Conservation (phyloP, 768 basidiomycete genomes). For the Lactarius psammicola region DNA sequence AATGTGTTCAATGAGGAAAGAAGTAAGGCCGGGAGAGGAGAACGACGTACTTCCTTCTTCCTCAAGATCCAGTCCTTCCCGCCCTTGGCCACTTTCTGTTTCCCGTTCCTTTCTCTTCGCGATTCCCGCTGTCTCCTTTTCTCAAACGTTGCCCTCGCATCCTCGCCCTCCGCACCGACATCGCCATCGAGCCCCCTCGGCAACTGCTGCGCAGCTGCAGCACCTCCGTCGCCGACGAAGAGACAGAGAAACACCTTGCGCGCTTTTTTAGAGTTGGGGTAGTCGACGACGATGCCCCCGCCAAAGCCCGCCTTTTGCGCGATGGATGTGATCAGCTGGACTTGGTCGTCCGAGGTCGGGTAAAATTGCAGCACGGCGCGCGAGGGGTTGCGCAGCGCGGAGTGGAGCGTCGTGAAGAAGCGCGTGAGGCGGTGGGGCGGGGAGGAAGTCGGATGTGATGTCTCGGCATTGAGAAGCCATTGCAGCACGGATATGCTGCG, state of each 20-base stretch:
- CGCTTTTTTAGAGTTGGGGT: slow-evolving; percentile 95
- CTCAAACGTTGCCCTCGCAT: slow-evolving; percentile 68
- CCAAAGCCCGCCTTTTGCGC: slow-evolving; percentile 96
- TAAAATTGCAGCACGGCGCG: slow-evolving; percentile 93
- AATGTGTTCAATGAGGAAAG: slow-evolving; percentile 18
- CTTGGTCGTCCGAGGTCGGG: slow-evolving; percentile 95
- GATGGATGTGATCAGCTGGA: slow-evolving; percentile 88
- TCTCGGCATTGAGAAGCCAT: slow-evolving; percentile 97
- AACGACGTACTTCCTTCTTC: slow-evolving; percentile 83
- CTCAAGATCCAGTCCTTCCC: slow-evolving; percentile 86
- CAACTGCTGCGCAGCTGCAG: slow-evolving; percentile 46
- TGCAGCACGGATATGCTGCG: slow-evolving; percentile 98
- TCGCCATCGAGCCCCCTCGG: slow-evolving; percentile 78
- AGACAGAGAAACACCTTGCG: slow-evolving; percentile 92
- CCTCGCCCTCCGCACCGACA: slow-evolving; percentile 45
- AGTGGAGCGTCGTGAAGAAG: slow-evolving; percentile 93
- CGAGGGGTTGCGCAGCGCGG: slow-evolving; percentile 79
- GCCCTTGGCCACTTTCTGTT: slow-evolving; percentile 69
- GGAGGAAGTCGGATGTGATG: slow-evolving; percentile 84
- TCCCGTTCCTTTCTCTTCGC: slow-evolving; percentile 56
- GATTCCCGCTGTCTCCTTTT: slow-evolving; percentile 68
- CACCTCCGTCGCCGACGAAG: slow-evolving; percentile 81
- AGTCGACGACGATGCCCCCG: slow-evolving; percentile 95
- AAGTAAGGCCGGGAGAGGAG: slow-evolving; percentile 1
- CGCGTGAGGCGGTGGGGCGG: slow-evolving; percentile 80